A percentile compares a stretch with the other conserved stretches of the same genome.
phyloP scores from a whole-genome alignment of 192 early-diverging fungal species.

The Podila epigama region DNA sequence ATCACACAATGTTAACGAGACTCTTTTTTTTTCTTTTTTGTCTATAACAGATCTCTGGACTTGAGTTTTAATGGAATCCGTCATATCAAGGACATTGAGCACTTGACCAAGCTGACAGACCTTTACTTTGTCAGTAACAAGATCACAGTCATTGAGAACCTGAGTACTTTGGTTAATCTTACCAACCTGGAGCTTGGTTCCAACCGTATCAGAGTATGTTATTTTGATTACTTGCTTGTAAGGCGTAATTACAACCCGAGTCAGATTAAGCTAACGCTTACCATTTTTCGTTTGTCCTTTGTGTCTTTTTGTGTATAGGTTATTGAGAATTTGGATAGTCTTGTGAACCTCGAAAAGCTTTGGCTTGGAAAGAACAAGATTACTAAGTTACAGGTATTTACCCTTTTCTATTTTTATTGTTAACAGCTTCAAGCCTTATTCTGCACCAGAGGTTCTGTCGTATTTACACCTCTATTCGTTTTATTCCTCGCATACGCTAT shows the following conservation, averaged over 20 bases:
- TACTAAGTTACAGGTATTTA: conserved; percentile 69
- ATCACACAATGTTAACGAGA: too few relatives aligned
- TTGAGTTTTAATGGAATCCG: conserved; percentile 97
- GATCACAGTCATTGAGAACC: conserved; percentile 81
- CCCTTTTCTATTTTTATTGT: background rate
- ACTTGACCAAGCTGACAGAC: conserved; percentile 68
- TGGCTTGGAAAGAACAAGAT: conserved; percentile 99
- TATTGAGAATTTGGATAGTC: conserved; percentile 83
- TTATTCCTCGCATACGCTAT: background rate
- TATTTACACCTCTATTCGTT: background rate
- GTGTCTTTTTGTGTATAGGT: conserved; percentile 39
- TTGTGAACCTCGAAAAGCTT: conserved; percentile 86
- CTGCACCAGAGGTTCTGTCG: too few relatives aligned
- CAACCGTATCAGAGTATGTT: conserved; percentile 85
- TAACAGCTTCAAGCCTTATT: too few relatives aligned
- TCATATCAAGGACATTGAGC: conserved; percentile 71
- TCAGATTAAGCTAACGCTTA: background rate
- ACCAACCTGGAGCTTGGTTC: conserved; percentile 94
- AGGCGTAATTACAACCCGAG: background rate
- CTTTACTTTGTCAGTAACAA: conserved; percentile 96
- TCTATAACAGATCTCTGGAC: conserved; percentile 67
- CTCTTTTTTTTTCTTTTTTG: too few relatives aligned
- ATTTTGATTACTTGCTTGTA: too few relatives aligned
- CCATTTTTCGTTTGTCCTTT: background rate
- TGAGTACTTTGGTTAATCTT: conserved; percentile 69